phyloP scores from a whole-genome alignment of 257 asterid genomes.

The Solanum arcanum region DNA sequence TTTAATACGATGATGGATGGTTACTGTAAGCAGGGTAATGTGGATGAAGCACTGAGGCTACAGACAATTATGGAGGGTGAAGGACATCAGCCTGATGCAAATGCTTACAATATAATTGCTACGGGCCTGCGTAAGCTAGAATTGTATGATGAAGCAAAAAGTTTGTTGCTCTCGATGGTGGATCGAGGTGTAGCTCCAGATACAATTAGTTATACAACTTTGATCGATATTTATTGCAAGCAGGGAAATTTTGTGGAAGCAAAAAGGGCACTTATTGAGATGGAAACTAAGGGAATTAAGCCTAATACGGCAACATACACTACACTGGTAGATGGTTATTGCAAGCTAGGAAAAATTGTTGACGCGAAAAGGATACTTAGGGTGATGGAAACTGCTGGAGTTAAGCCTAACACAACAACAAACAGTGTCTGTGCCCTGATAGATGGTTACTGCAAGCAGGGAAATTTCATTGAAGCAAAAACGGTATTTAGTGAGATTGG shows the following conservation, averaged over 20 bases:
- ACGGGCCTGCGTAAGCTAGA: constrained; percentile 45
- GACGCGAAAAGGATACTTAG: not conserved
- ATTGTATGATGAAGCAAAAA: constrained; percentile 51
- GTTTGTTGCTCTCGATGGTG: constrained; percentile 41
- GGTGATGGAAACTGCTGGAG: not conserved
- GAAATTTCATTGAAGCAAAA: not conserved
- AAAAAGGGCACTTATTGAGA: constrained; percentile 3
- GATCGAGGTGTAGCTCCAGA: constrained; percentile 46
- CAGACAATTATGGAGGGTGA: constrained; percentile 50
- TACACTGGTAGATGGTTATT: not conserved
- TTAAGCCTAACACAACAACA: not conserved
- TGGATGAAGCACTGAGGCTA: constrained; percentile 51
- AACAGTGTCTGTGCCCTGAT: not conserved
- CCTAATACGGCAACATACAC: constrained; percentile 14
- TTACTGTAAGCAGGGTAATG: constrained; percentile 63
- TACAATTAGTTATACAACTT: constrained; percentile 16
- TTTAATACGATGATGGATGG: constrained; percentile 75
- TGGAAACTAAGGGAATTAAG: constrained; percentile 18
- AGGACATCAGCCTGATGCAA: constrained; percentile 59
- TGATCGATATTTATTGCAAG: constrained; percentile 56
- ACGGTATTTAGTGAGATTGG: constrained; percentile 2
- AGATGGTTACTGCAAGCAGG: not conserved
- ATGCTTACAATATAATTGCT: constrained; percentile 48
- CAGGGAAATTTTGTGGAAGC: constrained; percentile 70
- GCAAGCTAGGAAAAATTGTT: not conserved